Evolutionary conservation across 805 yeast genomes (phyloP).

Genomic region (Peterozyma toletana): DNA sequence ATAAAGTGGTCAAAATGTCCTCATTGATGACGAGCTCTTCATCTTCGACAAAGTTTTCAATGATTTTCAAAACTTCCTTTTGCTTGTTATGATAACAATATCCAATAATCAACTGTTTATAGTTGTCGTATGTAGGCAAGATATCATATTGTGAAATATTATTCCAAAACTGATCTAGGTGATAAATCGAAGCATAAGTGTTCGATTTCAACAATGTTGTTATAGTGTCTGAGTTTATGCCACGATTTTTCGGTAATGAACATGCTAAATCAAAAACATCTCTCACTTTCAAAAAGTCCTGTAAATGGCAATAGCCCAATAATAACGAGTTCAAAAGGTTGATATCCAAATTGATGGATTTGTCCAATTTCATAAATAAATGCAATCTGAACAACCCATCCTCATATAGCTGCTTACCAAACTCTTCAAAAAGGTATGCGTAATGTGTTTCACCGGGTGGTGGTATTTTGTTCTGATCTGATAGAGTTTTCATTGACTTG

Average conservation of each 20-base stretch:
- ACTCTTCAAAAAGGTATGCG: constrained; percentile 48
- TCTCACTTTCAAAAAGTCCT: constrained; percentile 46
- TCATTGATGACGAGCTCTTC: constrained; percentile 34
- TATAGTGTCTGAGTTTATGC: constrained; percentile 56
- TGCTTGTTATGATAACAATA: constrained; percentile 61
- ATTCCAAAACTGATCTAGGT: constrained; percentile 57
- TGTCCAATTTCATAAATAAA: constrained; percentile 56
- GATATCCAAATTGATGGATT: constrained; percentile 46
- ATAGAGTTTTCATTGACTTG: constrained; percentile 48
- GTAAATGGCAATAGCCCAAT: constrained; percentile 55
- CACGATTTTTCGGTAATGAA: constrained; percentile 41
- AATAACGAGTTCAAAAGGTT: constrained; percentile 53
- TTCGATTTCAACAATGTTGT: constrained; percentile 61
- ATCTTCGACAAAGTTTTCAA: constrained; percentile 38
- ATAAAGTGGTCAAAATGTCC: constrained; percentile 38
- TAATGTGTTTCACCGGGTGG: constrained; percentile 54
- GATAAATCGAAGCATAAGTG: constrained; percentile 43
- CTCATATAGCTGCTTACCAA: constrained; percentile 51
- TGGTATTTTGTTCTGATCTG: constrained; percentile 43
- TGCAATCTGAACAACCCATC: constrained; percentile 65
- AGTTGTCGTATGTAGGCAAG: constrained; percentile 42
- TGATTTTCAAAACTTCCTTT: constrained; percentile 46
- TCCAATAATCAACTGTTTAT: constrained; percentile 58
- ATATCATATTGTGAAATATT: constrained; percentile 46
- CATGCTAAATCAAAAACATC: constrained; percentile 55